phyloP scores from a whole-genome alignment of 805 yeast species.

The Spathaspora hagerdaliae region DNA sequence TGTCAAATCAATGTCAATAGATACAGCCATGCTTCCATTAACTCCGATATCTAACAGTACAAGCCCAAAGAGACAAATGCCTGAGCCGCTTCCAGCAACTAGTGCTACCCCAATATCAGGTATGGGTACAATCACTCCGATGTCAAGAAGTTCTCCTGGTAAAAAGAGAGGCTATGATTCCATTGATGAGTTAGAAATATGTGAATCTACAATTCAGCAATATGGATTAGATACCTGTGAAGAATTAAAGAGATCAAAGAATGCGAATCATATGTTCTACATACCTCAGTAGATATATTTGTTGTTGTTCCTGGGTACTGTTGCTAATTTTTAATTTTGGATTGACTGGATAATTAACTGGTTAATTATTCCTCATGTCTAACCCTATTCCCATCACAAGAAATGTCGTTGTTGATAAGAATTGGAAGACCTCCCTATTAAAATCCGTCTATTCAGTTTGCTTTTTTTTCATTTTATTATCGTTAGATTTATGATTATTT shows the following conservation, averaged over 20 bases:
- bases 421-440: too few species aligned
- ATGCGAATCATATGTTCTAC: constrained; percentile 16
- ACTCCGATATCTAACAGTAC: constrained; percentile 24
- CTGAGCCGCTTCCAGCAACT: neutral
- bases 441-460: too few species aligned
- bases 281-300: constrained; percentile 7
- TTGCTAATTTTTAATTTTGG: neutral
- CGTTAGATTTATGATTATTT: too few species aligned
- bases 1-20: constrained; percentile 1
- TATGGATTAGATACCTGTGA: neutral
- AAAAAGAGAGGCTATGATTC: constrained; percentile 7
- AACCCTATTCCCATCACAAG: too few species aligned
- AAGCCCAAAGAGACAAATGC: constrained; percentile 13
- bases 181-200: constrained; percentile 8
- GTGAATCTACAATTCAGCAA: constrained; percentile 5
- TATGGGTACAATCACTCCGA: constrained; percentile 6
- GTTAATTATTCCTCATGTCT: neutral
- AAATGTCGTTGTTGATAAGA: too few species aligned
- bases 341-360: neutral
- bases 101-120: neutral
- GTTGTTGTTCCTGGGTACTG: neutral
- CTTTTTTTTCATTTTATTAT: too few species aligned
- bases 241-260: constrained; percentile 23
- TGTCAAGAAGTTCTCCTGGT: constrained; percentile 5
- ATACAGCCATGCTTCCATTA: constrained; percentile 17